Percentiles rank a stretch among this genome's conserved stretches.
Evolutionary conservation across 352 stramenopile genomes (phyloP).

Genomic region (Aphanomyces stellatus): DNA sequence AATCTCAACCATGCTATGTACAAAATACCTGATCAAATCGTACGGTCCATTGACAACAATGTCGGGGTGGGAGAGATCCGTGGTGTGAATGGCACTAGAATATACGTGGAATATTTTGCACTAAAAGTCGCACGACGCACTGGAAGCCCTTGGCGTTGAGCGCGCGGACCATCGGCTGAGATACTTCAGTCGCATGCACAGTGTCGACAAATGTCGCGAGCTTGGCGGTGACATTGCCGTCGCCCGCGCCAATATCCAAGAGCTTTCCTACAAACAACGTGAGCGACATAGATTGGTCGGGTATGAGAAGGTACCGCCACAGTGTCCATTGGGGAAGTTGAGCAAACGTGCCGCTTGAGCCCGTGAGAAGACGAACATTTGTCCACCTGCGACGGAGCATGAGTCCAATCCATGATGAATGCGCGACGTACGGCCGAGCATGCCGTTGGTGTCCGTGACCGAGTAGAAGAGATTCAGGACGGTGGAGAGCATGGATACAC

Average conservation of each 20-base stretch:
- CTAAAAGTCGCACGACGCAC: slow-evolving; percentile 43
- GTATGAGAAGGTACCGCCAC: not conserved
- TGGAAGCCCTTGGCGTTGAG: slow-evolving; percentile 71
- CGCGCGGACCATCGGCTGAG: slow-evolving; percentile 64
- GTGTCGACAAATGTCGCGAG: slow-evolving; percentile 65
- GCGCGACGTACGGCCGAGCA: slow-evolving; percentile 54
- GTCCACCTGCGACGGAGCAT: slow-evolving; percentile 35
- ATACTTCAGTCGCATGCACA: slow-evolving; percentile 69
- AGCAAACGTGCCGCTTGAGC: slow-evolving; percentile 28
- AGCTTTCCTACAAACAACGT: slow-evolving; percentile 27
- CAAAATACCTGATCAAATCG: slow-evolving; percentile 65
- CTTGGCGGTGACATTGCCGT: slow-evolving; percentile 73
- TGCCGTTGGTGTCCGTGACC: slow-evolving; percentile 72
- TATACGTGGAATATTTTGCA: not conserved
- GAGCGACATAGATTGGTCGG: not conserved
- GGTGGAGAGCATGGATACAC: slow-evolving; percentile 34
- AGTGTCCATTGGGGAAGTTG: not conserved
- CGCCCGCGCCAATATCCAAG: slow-evolving; percentile 74
- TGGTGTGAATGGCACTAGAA: slow-evolving; percentile 17
- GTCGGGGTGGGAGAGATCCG: slow-evolving; percentile 54
- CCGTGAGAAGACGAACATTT: slow-evolving; percentile 82
- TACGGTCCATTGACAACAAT: slow-evolving; percentile 59
- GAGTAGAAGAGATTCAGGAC: slow-evolving; percentile 75
- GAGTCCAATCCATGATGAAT: not conserved
- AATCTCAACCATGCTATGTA: not conserved